Evolutionary conservation across 192 early-diverging fungal species (phyloP).

Genomic region (Podochytrium sp.): DNA sequence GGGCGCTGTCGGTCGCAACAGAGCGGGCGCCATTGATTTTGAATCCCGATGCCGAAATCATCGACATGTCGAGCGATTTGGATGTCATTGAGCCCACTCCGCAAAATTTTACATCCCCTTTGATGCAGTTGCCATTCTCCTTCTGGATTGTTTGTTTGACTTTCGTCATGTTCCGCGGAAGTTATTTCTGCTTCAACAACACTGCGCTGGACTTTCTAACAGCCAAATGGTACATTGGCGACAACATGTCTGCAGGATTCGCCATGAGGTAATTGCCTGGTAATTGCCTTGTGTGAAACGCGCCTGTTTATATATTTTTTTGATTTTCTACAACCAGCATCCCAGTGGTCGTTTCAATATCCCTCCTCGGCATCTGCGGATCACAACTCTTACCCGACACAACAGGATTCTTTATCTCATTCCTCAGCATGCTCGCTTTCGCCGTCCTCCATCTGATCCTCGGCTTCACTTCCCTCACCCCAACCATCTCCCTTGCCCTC

Average conservation of each 20-base stretch:
- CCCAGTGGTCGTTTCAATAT: not conserved
- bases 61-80: not conserved
- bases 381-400: not conserved
- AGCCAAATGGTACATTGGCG: conserved; percentile 57
- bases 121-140: conserved; percentile 36
- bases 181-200: conserved; percentile 62
- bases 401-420: conserved; percentile 20
- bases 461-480: conserved; percentile 51
- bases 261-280: conserved; percentile 50
- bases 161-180: conserved; percentile 53
- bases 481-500: conserved; percentile 54
- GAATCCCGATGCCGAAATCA: too few relatives aligned
- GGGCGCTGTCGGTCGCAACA: too few relatives aligned
- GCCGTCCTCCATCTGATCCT: conserved; percentile 56
- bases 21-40: too few relatives aligned
- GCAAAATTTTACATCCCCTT: not conserved
- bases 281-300: too few relatives aligned
- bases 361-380: not conserved
- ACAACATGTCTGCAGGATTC: conserved; percentile 50
- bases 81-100: not conserved
- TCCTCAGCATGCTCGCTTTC: conserved; percentile 38
- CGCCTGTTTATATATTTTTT: not conserved
- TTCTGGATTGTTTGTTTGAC: conserved; percentile 59
- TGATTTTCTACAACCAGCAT: not conserved
- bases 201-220: conserved; percentile 58